Evolutionary conservation across 176 grass and related monocot genomes (phyloP).

Genomic region (Ensete ventricosum): DNA sequence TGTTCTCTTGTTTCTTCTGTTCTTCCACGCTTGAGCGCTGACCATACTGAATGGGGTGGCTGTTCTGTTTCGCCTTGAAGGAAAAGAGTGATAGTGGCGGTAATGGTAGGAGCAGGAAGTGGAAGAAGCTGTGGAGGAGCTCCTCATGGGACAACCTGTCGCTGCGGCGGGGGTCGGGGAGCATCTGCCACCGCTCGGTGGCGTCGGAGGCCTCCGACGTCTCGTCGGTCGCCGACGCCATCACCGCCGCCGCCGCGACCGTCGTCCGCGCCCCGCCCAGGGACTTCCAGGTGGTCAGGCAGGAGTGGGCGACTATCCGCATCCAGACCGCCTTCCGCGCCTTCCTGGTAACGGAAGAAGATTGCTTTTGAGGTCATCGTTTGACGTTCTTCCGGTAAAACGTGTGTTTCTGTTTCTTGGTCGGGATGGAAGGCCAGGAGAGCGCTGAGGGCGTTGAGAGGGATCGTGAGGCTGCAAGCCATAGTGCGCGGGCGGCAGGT

Average conservation of each 20-base stretch:
- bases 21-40: no score
- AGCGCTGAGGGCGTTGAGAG: conserved; percentile 44
- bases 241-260: neutral
- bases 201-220: conserved; percentile 4
- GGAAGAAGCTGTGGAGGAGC: conserved; percentile 21
- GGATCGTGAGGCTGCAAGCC: conserved; percentile 81
- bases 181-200: neutral
- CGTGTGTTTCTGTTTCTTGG: neutral
- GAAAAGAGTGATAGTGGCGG: neutral
- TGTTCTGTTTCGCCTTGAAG: neutral
- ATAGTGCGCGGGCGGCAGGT: conserved; percentile 92
- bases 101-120: conserved; percentile 8
- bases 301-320: conserved; percentile 14
- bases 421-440: neutral
- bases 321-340: conserved; percentile 14
- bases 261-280: conserved; percentile 12
- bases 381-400: neutral
- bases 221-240: conserved; percentile 31
- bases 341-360: neutral
- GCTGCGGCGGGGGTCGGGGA: conserved; percentile 1
- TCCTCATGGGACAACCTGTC: conserved; percentile 4
- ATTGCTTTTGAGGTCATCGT: neutral
- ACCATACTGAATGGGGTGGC: no score
- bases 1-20: neutral
- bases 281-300: conserved; percentile 6